Evolutionary conservation across 768 basidiomycete genomes (phyloP), one percentile per base, ranked within the genome.

Genomic region (Gymnopilus junonius): DNA sequence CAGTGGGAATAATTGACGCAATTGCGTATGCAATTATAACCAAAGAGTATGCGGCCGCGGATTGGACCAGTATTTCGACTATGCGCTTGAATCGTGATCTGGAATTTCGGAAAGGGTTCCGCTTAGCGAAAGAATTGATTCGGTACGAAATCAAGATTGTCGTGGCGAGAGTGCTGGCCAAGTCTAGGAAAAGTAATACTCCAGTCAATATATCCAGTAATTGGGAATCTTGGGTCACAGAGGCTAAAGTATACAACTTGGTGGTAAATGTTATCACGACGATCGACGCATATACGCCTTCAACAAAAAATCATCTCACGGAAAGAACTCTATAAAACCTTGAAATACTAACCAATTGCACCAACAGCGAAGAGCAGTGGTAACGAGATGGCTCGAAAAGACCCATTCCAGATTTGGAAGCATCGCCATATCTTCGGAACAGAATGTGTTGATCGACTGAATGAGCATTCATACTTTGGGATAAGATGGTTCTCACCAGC

Each of bases 391-490:
- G 20, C 20, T n/a, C 53, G 32, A 14, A 55, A 21, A 8, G 53
- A 55, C 5, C 53, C 6, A 20, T 23, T 25, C 53, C 53, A 55
- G 32, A 55, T 21, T 17, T 23, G 6, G 21, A 34, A 55, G 53
- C 53, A 55, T 37, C 53, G 32, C 53, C 53, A 55, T 23, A 37
- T 37, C 53, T 55, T n/a, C n/a, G n/a, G n/a, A n/a, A n/a, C n/a
- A n/a, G n/a, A n/a, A n/a, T n/a, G n/a, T n/a, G n/a, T n/a, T n/a
- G n/a, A n/a, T n/a, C n/a, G n/a, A n/a, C n/a, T n/a, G n/a, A n/a
- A n/a, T n/a, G n/a, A n/a, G n/a, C n/a, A n/a, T n/a, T n/a, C n/a
- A n/a, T n/a, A n/a, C n/a, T n/a, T n/a, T n/a, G n/a, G n/a, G n/a
- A n/a, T n/a, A n/a, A n/a, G n/a, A n/a, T n/a, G n/a, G n/a, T 45